Evolutionary conservation across 805 yeast genomes (phyloP).

Genomic region (Grigorovia humatica): DNA sequence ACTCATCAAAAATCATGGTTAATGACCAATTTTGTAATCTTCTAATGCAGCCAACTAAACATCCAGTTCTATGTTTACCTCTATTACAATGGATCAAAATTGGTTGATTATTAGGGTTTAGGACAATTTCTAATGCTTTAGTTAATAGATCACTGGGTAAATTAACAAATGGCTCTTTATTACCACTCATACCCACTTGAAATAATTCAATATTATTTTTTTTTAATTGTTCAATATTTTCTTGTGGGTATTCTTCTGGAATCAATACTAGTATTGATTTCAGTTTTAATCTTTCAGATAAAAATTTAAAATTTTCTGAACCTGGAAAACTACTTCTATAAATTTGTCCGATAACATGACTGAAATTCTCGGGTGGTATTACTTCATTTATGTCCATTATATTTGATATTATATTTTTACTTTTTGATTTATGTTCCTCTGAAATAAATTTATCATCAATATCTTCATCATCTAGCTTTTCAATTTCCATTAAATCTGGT

Average conservation of each 20-base stretch:
- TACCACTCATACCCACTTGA: constrained; percentile 91
- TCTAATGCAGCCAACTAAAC: constrained; percentile 86
- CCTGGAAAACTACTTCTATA: constrained; percentile 89
- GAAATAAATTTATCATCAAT: constrained; percentile 15
- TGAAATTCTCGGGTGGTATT: constrained; percentile 81
- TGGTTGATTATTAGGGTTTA: constrained; percentile 85
- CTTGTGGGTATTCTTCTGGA: constrained; percentile 84
- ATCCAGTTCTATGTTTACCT: constrained; percentile 96
- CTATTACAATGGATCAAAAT: constrained; percentile 88
- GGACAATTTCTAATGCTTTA: constrained; percentile 67
- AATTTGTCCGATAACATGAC: constrained; percentile 66
- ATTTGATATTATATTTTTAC: background rate
- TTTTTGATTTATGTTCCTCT: constrained; percentile 13
- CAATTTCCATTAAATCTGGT: background rate
- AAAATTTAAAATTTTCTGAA: constrained; percentile 65
- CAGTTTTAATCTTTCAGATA: constrained; percentile 45
- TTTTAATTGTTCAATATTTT: constrained; percentile 54
- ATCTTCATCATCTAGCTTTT: constrained; percentile 16
- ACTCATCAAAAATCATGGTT: constrained; percentile 92
- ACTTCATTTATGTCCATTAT: constrained; percentile 7
- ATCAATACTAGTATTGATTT: constrained; percentile 74
- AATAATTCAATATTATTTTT: constrained; percentile 55
- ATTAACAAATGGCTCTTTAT: constrained; percentile 88
- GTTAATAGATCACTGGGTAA: constrained; percentile 59
- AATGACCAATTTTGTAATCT: constrained; percentile 86